phyloP scores from a whole-genome alignment of 768 basidiomycete species.

The Antrodiella citrinella region DNA sequence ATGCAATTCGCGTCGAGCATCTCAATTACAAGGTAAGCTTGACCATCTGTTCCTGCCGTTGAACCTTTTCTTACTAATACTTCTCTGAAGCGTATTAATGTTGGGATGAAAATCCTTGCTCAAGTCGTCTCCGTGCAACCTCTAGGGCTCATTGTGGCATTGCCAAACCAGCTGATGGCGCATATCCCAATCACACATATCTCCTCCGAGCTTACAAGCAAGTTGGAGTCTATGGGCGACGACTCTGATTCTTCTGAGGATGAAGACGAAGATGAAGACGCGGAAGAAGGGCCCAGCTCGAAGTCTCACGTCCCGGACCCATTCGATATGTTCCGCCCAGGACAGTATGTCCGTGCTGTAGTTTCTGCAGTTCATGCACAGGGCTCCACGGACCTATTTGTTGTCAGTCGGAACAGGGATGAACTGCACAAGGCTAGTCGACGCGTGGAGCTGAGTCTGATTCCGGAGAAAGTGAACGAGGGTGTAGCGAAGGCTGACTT shows the following conservation, averaged over 20 bases:
- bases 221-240: constrained; percentile 56
- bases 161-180: constrained; percentile 92
- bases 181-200: constrained; percentile 94
- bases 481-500: constrained; percentile 77
- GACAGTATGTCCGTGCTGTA: constrained; percentile 77
- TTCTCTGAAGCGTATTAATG: constrained; percentile 51
- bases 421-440: constrained; percentile 60
- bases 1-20: constrained; percentile 74
- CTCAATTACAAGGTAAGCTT: constrained; percentile 80
- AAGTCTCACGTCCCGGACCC: constrained; percentile 53
- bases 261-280: constrained; percentile 41
- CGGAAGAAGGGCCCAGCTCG: constrained; percentile 28
- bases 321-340: constrained; percentile 65
- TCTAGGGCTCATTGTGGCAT: constrained; percentile 82
- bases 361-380: constrained; percentile 64
- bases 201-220: constrained; percentile 65
- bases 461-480: constrained; percentile 78
- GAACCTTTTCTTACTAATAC: constrained; percentile 5
- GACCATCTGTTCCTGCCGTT: not conserved
- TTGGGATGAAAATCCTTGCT: constrained; percentile 85
- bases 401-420: constrained; percentile 56
- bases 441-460: constrained; percentile 77
- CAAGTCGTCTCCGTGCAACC: constrained; percentile 83
- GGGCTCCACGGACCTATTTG: constrained; percentile 51
- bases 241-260: constrained; percentile 31